Evolutionary conservation across 1,284 basidiomycete species (phyloP), one percentile per base, ranked within the genome.

Genomic region (Trametes sp.): DNA sequence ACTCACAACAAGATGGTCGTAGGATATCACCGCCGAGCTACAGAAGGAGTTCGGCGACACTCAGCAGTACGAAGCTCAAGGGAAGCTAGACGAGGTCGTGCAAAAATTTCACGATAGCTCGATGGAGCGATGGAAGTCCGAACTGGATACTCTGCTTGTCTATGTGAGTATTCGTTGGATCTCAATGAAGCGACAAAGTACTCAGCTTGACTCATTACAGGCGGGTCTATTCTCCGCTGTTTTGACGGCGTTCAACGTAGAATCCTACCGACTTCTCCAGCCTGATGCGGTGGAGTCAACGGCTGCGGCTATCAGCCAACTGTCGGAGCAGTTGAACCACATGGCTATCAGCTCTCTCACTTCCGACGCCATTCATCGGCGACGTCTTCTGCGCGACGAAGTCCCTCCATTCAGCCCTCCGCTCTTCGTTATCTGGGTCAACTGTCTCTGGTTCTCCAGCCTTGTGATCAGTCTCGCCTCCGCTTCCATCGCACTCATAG

Each of bases 371-470:
- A 38, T 38, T 14, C 36, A 16, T 4, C 36, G 16, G 14, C 36
- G 4, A 16, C 36, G 35, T 23, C 33, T 7, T 62, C 54, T 57
- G 33, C 42, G 48, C 58, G 60, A 24, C 45, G 58, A 50, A 55
- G 5, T 23, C 9, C 2, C n/a, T 9, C 3, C 35, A 1, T 38
- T 41, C 50, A 33, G 14, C 14, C 48, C 59, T 23, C 38, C 53
- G 13, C 9, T 35, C 19, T 58, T 81, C 24, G 72, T 79, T 1
- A 77, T 82, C 61, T 77, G 80, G 13, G 87, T 89, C 55, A 89
- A 89, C 69, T 78, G 76, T 33, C 84, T 89, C 64, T 89, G 88
- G 87, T 88, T 89, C 64, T 78, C 82, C 3, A 87, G 86, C 11
- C 75, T 90, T 61, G 87, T 90, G 2, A 88, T 89, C 73, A 87